Evolutionary conservation across 2,329 filamentous ascomycete genomes (phyloP).

Genomic region (Cladosporium velox): DNA sequence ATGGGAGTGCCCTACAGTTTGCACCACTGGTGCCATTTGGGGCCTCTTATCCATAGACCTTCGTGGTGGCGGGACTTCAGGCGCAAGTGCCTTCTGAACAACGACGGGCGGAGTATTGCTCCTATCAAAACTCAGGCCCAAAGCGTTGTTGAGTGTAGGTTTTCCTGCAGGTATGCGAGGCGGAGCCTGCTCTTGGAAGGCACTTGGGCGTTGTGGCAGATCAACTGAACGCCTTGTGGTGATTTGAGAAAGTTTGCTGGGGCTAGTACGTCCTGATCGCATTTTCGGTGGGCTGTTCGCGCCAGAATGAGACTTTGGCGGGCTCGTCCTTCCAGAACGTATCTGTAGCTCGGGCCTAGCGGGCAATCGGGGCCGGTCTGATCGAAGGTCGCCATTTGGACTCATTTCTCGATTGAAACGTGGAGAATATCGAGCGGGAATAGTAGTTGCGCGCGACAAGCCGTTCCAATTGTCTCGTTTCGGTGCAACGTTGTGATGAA

Average conservation of each 20-base stretch:
- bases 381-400: constrained; percentile 28
- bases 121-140: constrained; percentile 33
- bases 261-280: constrained; percentile 16
- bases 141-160: constrained; percentile 29
- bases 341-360: constrained; percentile 36
- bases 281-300: constrained; percentile 32
- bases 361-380: constrained; percentile 36
- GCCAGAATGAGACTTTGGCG: constrained; percentile 31
- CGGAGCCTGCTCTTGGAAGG: constrained; percentile 23
- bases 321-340: constrained; percentile 35
- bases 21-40: constrained; percentile 26
- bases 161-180: constrained; percentile 34
- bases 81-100: constrained; percentile 27
- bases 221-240: constrained; percentile 28
- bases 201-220: constrained; percentile 23
- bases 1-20: constrained; percentile 42
- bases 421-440: constrained; percentile 32
- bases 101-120: constrained; percentile 17
- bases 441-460: constrained; percentile 26
- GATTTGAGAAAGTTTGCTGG: constrained; percentile 28
- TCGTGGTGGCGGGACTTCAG: constrained; percentile 39
- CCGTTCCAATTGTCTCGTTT: constrained; percentile 28
- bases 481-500: constrained; percentile 25
- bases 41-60: constrained; percentile 34
- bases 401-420: constrained; percentile 21